Conservation (phyloP, 2,329 filamentous ascomycete species). For the Alternaria viburni region DNA sequence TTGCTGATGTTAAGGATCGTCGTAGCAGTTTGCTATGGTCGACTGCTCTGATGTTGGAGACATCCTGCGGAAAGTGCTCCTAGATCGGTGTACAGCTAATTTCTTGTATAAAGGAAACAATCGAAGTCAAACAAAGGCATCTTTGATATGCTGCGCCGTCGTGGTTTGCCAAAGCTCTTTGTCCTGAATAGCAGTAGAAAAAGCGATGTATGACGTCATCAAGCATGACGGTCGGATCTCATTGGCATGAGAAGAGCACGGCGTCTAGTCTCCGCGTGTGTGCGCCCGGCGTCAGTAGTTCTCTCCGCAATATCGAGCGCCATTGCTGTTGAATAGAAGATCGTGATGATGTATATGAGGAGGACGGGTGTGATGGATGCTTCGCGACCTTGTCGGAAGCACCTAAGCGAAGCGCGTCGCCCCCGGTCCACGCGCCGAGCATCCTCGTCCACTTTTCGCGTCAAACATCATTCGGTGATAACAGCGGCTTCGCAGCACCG, state of each 20-base stretch:
- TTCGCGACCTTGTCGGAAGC: background rate
- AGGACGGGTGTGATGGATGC: background rate
- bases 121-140: background rate
- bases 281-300: background rate
- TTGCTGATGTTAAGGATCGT: background rate
- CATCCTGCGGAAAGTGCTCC: background rate
- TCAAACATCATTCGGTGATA: background rate
- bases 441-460: background rate
- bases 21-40: background rate
- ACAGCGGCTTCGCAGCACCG: background rate
- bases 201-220: background rate
- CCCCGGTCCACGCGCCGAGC: background rate
- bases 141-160: background rate
- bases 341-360: background rate
- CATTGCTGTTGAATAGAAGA: background rate
- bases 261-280: background rate
- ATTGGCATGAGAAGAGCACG: background rate
- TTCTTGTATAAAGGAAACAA: background rate
- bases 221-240: background rate
- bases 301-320: background rate
- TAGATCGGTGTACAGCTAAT: background rate
- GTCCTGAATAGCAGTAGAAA: background rate
- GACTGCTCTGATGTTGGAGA: background rate
- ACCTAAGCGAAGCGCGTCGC: background rate
- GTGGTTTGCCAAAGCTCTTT: background rate